A percentile compares a stretch with the other conserved stretches of the same genome.
Evolutionary conservation across 2,329 filamentous ascomycete genomes (phyloP).

Genomic region (Talaromyces verruculosus): DNA sequence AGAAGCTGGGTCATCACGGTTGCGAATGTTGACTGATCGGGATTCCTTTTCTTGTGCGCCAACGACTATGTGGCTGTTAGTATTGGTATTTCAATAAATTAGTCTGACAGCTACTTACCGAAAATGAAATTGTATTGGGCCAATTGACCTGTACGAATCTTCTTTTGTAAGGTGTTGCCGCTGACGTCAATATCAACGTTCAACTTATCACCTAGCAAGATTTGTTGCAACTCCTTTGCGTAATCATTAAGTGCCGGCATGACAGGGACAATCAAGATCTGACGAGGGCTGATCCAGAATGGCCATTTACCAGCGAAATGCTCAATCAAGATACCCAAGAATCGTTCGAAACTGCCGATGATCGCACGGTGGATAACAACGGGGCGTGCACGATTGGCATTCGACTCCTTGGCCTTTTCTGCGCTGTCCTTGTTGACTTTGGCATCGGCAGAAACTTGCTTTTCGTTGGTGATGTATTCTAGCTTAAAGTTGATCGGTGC

Average conservation of each 20-base stretch:
- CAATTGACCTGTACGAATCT: constrained; percentile 52
- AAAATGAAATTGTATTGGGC: constrained; percentile 55
- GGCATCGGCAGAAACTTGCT: constrained; percentile 25
- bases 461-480: constrained; percentile 76
- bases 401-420: constrained; percentile 36
- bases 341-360: constrained; percentile 53
- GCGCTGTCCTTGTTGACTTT: constrained; percentile 28
- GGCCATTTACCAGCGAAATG: constrained; percentile 56
- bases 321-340: constrained; percentile 52
- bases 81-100: background rate
- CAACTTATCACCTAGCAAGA: constrained; percentile 47
- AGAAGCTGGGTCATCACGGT: constrained; percentile 61
- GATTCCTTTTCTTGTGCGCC: constrained; percentile 62
- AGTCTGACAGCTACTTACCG: constrained; percentile 35
- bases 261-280: constrained; percentile 52
- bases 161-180: constrained; percentile 54
- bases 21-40: constrained; percentile 63
- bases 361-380: constrained; percentile 55
- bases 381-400: constrained; percentile 48
- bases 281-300: constrained; percentile 54
- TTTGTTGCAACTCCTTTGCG: constrained; percentile 47
- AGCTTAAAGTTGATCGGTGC: constrained; percentile 82
- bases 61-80: constrained; percentile 50
- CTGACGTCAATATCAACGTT: constrained; percentile 51
- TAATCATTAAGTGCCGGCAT: constrained; percentile 53